Evolutionary conservation across 164 flowering plant species (phyloP), one percentile per base, ranked within the genome.

Genomic region (Stephania japonica): DNA sequence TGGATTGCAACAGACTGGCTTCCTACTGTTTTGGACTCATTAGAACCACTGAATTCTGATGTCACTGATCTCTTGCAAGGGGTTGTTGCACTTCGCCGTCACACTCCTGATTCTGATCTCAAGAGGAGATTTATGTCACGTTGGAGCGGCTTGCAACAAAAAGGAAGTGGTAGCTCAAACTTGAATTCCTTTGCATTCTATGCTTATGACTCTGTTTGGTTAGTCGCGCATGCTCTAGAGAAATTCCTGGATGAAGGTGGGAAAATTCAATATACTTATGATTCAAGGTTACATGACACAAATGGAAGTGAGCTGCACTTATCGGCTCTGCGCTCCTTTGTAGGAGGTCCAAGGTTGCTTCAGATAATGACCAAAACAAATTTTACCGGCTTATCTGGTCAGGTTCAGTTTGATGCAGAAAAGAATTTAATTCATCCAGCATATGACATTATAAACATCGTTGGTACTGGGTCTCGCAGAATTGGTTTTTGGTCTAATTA

Each of bases 1-100:
- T 94, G 99, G 99, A 86, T 94, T 71, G 87, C 96, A 42, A 89
- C 99, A 41, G 97, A 91, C 82, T 95, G 99, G 99, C 97, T 95
- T 72, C 80, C 97, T 71, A 78, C 98, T 16, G 71, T 78, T 72
- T 69, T 95, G 47, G 99, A 95, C 84, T 80, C 87, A n/a, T 77
- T 74, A 4, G 85, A 79, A 61, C 74, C 83, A 32, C 69, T 66
- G 23, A 73, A 76, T 53, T 66, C 81, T 27, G 83, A 80, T 3
- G 82, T 72, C 14, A 82, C 82, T 81, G 81, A 85, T 80, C 84
- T 85, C 56, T 56, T 90, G 26, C 94, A 91, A 85, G 99, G 99
- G 24, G 98, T 93, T 42, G 69, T 95, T 68, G 85, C 96, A 42
- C 84, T 93, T 72, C 90, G 96, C 53, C 95, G 84, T 78, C 85